Base-by-base conservation (phyloP, 2,329 filamentous ascomycete species). In the Boeremia lycopersici region DNA sequence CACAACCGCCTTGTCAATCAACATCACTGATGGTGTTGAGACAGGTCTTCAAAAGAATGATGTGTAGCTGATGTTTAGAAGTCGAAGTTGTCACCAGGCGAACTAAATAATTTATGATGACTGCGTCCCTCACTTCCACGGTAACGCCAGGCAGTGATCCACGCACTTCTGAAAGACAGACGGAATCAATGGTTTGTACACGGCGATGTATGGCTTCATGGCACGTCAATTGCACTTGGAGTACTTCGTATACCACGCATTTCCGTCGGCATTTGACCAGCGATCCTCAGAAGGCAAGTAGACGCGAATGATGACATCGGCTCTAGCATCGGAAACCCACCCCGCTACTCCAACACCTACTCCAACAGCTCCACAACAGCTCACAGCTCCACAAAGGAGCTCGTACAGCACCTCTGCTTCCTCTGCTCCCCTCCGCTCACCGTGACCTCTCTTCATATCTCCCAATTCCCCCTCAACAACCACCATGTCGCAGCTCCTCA, bases 401-500 rank as follows among this genome's bases (percentile, higher is more conserved):
- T 49, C 23, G 36, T 33, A 34, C 9, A 13, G n/a, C n/a, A 34
- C 7, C 33, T 34, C 15, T 3, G 2, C 36, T 39, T 8, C 40
- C 36, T 10, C 28, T 17, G n/a, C 26, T 12, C 8, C 15, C 26
- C 15, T 13, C 6, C 12, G 3, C 10, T 3, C 17, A 17, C 19
- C 26, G 7, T 12, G 17, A 42, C 12, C 23, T 10, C 8, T 8
- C 23, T 7, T 15, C 30, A 10, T 28, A 30, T 4, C 10, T 15
- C 10, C 42, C 6, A 12, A 9, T 2, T 30, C 36, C n/a, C 25
- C 11, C 40, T 3, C 33, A n/a, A 23, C 7, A 8, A 8, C 23
- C 34, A 38, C 28, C 1, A 72, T 72, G 70, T 45, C 71, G 2
- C 54, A 62, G 6, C 61, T 74, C 36, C 68, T 75, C 59, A 74